A percentile compares a stretch with the other conserved stretches of the same genome.
These are phyloP conservation scores for Suillus americanus DNA, from an alignment of 768 basidiomycete species.

Conservation along the genomic window DNA sequence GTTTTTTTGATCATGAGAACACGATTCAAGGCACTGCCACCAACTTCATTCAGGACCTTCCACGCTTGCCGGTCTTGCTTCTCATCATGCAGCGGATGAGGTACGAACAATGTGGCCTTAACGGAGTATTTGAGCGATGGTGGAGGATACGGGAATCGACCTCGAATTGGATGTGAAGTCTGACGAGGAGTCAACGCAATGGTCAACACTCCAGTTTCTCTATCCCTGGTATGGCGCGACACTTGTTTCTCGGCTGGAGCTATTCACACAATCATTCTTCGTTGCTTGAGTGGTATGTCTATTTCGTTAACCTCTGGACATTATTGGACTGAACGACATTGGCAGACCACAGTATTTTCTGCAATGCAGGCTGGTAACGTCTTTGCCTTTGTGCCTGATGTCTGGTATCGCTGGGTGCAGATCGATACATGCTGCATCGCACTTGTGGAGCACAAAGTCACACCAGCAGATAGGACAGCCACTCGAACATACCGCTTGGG, in stretches of 20 bases:
- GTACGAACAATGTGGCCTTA: constrained; percentile 13
- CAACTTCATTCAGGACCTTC: constrained; percentile 16
- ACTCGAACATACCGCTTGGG: too few relatives aligned
- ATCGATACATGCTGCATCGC: too few relatives aligned
- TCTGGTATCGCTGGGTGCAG: too few relatives aligned
- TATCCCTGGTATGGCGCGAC: constrained; percentile 59
- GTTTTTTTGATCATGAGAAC: not conserved
- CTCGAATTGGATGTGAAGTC: not conserved
- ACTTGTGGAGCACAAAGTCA: too few relatives aligned
- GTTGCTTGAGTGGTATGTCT: constrained; percentile 71
- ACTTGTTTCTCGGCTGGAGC: constrained; percentile 56
- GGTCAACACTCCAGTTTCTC: too few relatives aligned
- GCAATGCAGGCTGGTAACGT: constrained; percentile 87
- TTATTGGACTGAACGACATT: not conserved
- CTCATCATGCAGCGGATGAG: constrained; percentile 13
- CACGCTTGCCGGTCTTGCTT: constrained; percentile 9
- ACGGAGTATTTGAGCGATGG: not conserved
- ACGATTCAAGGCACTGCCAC: constrained; percentile 8
- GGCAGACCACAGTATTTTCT: constrained; percentile 68
- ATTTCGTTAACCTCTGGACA: not conserved
- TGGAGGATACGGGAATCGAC: not conserved
- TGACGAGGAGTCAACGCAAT: too few relatives aligned
- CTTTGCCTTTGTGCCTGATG: constrained; percentile 84
- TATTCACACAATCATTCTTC: constrained; percentile 70
- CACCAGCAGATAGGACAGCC: too few relatives aligned